phyloP scores from a whole-genome alignment of 1,284 basidiomycete species.

The Bjerkandera adusta region DNA sequence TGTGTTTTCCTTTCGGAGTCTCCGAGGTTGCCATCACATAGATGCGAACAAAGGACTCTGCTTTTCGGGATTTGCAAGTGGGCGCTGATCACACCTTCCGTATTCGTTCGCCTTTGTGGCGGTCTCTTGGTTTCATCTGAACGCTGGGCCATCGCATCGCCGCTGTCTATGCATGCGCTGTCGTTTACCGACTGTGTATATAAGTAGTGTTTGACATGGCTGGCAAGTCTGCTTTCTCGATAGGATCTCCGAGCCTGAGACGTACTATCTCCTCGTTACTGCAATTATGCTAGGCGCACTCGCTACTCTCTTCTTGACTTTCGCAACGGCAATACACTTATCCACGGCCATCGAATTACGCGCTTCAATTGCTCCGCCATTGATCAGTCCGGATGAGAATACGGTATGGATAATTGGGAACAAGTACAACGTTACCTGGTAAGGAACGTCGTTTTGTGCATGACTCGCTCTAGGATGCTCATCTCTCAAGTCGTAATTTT shows the following conservation, averaged over 20 bases:
- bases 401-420: slow-evolving; percentile 56
- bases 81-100: too few relatives aligned
- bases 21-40: not conserved
- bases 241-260: too few relatives aligned
- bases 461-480: slow-evolving; percentile 11
- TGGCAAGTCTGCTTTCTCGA: too few relatives aligned
- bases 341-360: slow-evolving; percentile 28
- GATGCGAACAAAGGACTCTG: not conserved
- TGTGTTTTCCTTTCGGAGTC: not conserved
- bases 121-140: too few relatives aligned
- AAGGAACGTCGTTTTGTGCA: slow-evolving; percentile 17
- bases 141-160: too few relatives aligned
- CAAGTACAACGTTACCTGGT: slow-evolving; percentile 58
- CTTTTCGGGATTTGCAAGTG: too few relatives aligned
- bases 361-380: slow-evolving; percentile 53
- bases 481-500: not conserved
- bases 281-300: too few relatives aligned
- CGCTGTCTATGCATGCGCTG: too few relatives aligned
- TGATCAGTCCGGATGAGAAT: slow-evolving; percentile 49
- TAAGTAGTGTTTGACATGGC: too few relatives aligned
- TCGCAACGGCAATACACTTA: slow-evolving; percentile 34
- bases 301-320: slow-evolving; percentile 13
- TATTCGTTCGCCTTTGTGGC: too few relatives aligned
- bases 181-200: too few relatives aligned
- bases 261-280: too few relatives aligned